These are phyloP conservation scores for Lasiodiplodia theobromae DNA, from an alignment of 2,329 filamentous ascomycete species.

Conservation along the genomic window DNA sequence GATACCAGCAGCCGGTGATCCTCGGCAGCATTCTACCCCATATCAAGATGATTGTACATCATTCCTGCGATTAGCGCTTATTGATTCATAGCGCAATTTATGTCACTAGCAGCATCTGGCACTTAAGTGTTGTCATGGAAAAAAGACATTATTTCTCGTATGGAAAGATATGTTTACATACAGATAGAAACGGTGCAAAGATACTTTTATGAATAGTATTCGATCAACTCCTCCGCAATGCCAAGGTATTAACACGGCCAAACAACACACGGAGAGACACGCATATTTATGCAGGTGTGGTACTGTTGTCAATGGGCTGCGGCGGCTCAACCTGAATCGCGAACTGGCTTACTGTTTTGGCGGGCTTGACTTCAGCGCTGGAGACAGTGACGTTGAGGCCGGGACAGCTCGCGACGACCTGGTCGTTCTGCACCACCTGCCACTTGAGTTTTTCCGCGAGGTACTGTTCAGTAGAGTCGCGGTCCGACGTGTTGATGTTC, in stretches of 20 bases:
- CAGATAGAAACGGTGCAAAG: background rate
- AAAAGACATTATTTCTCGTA: too few relatives aligned
- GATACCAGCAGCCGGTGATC: too few relatives aligned
- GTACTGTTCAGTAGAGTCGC: slow-evolving; percentile 44
- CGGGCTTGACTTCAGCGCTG: slow-evolving; percentile 41
- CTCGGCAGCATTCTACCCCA: too few relatives aligned
- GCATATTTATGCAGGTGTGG: background rate
- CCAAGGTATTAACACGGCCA: background rate
- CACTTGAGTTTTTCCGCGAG: slow-evolving; percentile 46
- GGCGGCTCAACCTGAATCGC: background rate
- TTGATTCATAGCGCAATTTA: too few relatives aligned
- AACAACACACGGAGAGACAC: background rate
- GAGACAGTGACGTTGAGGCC: slow-evolving; percentile 45
- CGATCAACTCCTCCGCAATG: background rate
- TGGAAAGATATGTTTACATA: background rate
- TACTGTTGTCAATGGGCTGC: background rate
- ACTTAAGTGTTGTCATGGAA: too few relatives aligned
- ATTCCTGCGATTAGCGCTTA: too few relatives aligned
- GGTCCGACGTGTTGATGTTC: slow-evolving; percentile 41
- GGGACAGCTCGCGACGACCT: slow-evolving; percentile 40
- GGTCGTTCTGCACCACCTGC: slow-evolving; percentile 42
- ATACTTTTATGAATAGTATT: background rate
- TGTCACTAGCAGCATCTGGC: too few relatives aligned
- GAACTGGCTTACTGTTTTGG: slow-evolving; percentile 24
- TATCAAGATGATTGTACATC: too few relatives aligned